Evolutionary conservation across 2,329 filamentous ascomycete genomes (phyloP), one percentile per base, ranked within the genome.

Genomic region (Fonsecaea erecta): DNA sequence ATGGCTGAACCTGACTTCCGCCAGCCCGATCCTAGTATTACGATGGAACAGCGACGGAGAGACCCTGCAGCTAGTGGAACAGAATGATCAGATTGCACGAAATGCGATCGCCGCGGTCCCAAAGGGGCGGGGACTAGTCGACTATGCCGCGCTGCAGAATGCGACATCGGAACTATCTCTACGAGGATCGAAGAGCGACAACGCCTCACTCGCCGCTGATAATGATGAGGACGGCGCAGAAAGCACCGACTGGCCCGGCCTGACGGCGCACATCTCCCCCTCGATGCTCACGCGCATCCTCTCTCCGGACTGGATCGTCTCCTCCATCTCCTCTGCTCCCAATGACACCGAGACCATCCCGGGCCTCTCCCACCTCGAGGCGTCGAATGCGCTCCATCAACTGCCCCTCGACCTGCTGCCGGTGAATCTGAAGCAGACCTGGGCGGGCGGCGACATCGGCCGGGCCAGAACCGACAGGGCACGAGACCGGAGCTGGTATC

Each of bases 401-500:
- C 63, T 71, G 1, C 74, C 71, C 3, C 78, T 89, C 16, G 75
- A 75, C 0, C 84, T 89, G 65, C 74, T 89, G 3, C 84, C 85
- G 0, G 78, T 89, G 60, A 82, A 89, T 66, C 75, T 89, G 48
- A 87, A 85, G 74, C 81, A 81, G 70, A 89, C 87, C 1, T 89
- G 87, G 87, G 80, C 84, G 28, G 79, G 82, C 57, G 86, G 84
- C 1, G 86, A 86, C 9, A 84, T 87, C 8, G 87, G 87, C 0
- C 78, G 85, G 6, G 86, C 88, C 71, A 79, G 87, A 32, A 88
- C 86, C 11, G 83, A 88, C 68, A 85, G 83, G 34, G 87, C 86
- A 5, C 81, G 85, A 71, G 87, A 89, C 73, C 81, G 85, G 30
- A 86, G 84, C 1, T 89, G 87, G 87, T 84, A 84, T 21, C 75